A percentile compares a stretch with the other conserved stretches of the same genome.
These are phyloP conservation scores for Saccharomyces hybrid DNA, from an alignment of 1,139 yeast species.

Conservation along the genomic window DNA sequence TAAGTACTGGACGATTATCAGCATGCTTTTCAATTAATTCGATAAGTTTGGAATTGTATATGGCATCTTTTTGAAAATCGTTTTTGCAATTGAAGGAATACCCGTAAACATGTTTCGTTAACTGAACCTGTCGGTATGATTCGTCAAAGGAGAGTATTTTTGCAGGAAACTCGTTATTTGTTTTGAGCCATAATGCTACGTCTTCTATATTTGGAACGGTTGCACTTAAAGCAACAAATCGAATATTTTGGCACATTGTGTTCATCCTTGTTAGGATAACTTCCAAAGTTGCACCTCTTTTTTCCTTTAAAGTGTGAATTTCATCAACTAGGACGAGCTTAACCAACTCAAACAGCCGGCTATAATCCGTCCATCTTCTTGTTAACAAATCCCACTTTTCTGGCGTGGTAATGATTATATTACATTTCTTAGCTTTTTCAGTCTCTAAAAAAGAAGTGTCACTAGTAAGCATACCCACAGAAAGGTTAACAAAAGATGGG, in stretches of 20 bases:
- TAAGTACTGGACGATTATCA: constrained; percentile 38
- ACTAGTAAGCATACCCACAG: constrained; percentile 44
- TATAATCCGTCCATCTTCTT: constrained; percentile 42
- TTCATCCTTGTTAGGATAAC: constrained; percentile 49
- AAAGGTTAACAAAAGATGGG: constrained; percentile 35
- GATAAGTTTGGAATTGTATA: constrained; percentile 36
- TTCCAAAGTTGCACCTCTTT: constrained; percentile 47
- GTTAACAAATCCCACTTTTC: constrained; percentile 53
- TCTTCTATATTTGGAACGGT: constrained; percentile 48
- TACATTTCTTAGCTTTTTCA: constrained; percentile 38
- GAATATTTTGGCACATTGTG: constrained; percentile 33
- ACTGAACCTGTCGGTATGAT: constrained; percentile 40
- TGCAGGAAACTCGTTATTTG: constrained; percentile 27
- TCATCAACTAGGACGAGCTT: constrained; percentile 44
- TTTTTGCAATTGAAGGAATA: constrained; percentile 35
- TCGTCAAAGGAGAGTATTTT: constrained; percentile 39
- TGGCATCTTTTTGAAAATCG: constrained; percentile 40
- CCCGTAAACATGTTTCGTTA: constrained; percentile 40
- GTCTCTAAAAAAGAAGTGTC: constrained; percentile 40
- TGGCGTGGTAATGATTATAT: constrained; percentile 48
- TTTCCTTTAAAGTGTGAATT: constrained; percentile 42
- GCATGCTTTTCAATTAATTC: constrained; percentile 36
- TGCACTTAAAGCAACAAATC: constrained; percentile 48
- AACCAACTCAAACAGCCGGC: constrained; percentile 35
- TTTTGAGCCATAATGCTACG: constrained; percentile 41